Evolutionary conservation across 768 basidiomycete genomes (phyloP).

Genomic region (Russula abietina): DNA sequence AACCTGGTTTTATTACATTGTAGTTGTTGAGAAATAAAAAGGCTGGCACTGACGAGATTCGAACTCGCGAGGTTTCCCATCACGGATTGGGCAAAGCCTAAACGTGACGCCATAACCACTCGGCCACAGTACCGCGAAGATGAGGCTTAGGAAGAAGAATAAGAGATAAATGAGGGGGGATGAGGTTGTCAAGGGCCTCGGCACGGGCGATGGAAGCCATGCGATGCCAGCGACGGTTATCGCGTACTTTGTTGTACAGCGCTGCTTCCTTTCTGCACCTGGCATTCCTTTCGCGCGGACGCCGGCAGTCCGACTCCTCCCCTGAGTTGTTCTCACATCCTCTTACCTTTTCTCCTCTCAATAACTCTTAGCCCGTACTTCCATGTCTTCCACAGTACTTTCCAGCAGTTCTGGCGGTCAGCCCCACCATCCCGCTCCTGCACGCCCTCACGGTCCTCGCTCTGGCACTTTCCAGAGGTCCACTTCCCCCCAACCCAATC

Average conservation of each 20-base stretch:
- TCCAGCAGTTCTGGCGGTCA: constrained; percentile 22
- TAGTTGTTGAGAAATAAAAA: constrained; percentile 24
- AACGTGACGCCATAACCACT: constrained; percentile 58
- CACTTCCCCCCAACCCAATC: constrained; percentile 37
- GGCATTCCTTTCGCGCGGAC: constrained; percentile 12
- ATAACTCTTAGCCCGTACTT: neutral
- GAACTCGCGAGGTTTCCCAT: constrained; percentile 57
- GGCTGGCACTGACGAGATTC: constrained; percentile 55
- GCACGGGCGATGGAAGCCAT: neutral
- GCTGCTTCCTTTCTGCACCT: neutral
- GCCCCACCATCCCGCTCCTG: constrained; percentile 28
- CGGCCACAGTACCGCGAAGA: constrained; percentile 46
- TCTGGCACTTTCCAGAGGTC: constrained; percentile 32
- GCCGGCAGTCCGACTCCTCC: constrained; percentile 9
- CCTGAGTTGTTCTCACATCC: neutral
- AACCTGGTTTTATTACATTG: too few species aligned
- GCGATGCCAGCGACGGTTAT: neutral
- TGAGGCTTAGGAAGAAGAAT: neutral
- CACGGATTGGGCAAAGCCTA: constrained; percentile 44
- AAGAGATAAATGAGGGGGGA: neutral
- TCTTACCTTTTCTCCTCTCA: neutral
- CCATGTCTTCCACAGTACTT: constrained; percentile 13
- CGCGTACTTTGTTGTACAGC: neutral
- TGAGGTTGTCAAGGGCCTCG: constrained; percentile 10
- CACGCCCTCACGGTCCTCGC: constrained; percentile 50